A percentile compares a stretch with the other conserved stretches of the same genome.
Conservation (phyloP, 2,329 filamentous ascomycete species). For the Colletotrichum scovillei region DNA sequence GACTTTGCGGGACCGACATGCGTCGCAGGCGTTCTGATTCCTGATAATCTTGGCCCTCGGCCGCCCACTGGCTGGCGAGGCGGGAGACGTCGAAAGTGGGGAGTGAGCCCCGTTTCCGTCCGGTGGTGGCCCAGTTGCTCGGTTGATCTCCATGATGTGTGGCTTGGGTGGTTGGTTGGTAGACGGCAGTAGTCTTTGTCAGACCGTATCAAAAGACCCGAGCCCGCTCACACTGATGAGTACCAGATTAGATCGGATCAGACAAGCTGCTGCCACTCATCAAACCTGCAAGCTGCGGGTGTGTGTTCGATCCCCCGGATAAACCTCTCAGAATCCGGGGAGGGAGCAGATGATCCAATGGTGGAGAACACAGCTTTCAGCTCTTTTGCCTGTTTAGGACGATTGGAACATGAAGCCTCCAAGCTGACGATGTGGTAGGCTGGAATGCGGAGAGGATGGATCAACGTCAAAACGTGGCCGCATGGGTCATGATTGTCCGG, state of each 20-base stretch:
- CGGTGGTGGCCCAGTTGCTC: background rate
- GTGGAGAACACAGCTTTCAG: background rate
- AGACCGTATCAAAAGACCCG: no score
- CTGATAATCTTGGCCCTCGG: constrained; percentile 12
- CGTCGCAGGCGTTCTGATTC: constrained; percentile 46
- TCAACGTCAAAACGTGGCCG: background rate
- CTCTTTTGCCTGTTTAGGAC: background rate
- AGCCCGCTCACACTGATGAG: background rate
- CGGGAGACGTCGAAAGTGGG: constrained; percentile 7
- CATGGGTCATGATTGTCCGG: background rate
- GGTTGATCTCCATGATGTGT: constrained; percentile 25
- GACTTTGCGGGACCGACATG: constrained; percentile 43
- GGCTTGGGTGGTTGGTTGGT: background rate
- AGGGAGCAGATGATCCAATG: background rate
- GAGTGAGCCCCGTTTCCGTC: constrained; percentile 11
- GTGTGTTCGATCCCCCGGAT: background rate
- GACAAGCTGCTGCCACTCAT: background rate
- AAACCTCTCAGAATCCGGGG: background rate
- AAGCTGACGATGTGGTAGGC: background rate
- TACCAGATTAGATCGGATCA: background rate
- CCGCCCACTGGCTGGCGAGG: constrained; percentile 15
- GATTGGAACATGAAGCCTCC: background rate
- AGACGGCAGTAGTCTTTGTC: no score
- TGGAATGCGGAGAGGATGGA: background rate
- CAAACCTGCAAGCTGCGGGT: background rate